Evolutionary conservation across 2,329 filamentous ascomycete genomes (phyloP).

Genomic region (Macrophomina tecta): DNA sequence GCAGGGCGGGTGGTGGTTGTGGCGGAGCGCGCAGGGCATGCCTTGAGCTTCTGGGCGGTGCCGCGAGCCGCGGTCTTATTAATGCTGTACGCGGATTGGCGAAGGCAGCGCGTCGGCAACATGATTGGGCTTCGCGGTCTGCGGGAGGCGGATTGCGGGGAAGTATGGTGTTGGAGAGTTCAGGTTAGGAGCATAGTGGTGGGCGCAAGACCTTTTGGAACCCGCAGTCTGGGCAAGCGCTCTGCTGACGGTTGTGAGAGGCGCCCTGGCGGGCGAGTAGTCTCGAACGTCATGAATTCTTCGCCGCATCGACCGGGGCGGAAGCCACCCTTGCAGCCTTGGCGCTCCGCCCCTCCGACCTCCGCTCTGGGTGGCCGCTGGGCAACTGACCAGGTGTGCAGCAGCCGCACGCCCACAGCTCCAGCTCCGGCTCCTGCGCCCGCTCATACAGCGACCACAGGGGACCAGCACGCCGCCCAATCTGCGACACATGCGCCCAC

Average conservation of each 20-base stretch:
- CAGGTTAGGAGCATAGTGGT: neutral
- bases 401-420: conserved; percentile 7
- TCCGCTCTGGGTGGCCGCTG: neutral
- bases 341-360: conserved; percentile 4
- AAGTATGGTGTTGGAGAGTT: neutral
- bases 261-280: neutral
- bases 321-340: conserved; percentile 2
- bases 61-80: conserved; percentile 22
- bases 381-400: conserved; percentile 21
- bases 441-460: neutral
- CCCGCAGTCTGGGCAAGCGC: conserved; percentile 1
- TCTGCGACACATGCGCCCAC: conserved; percentile 34
- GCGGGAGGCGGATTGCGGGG: neutral
- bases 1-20: conserved; percentile 2
- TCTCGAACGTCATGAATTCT: conserved; percentile 23
- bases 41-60: conserved; percentile 3
- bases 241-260: neutral
- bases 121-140: neutral
- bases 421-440: conserved; percentile 2
- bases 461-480: neutral
- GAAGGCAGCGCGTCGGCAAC: conserved; percentile 26
- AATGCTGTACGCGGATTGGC: conserved; percentile 28
- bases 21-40: conserved; percentile 9
- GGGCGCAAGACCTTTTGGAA: neutral
- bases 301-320: conserved; percentile 18